Base-by-base conservation (phyloP, 768 basidiomycete species). In the Coprinellus micaceus region DNA sequence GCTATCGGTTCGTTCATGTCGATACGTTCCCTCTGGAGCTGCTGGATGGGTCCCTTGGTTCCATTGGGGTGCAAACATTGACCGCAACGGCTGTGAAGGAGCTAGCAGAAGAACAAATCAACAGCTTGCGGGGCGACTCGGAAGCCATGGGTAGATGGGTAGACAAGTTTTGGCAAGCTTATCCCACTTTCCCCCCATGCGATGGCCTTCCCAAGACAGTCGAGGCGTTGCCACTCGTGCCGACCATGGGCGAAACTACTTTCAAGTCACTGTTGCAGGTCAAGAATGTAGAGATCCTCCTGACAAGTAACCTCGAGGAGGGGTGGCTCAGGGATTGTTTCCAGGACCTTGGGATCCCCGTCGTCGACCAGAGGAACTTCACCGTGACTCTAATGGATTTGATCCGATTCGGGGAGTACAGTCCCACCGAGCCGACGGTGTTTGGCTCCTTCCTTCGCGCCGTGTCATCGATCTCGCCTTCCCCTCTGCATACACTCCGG, bases 241-340 rank as follows among this genome's bases (percentile, higher is more conserved):
- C 68, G 10, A 74, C 72, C 3, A 60, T 56, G 28, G 57, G 29
- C 4, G 37, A 54, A 0, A 61, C 63, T 10, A 45, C 58, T 6
- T 76, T 70, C 30, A 66, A 71, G n/a, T 75, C 74, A 3, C 53
- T 76, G 13, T 33, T 58, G 2, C 60, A 68, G 36, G 72, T 73
- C 52, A 63, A 51, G 48, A 56, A 65, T 10, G 61, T 56, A 1
- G 56, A 58, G 0, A 67, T 66, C 7, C 58, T 75, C n/a, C 39
- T 76, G 12, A 47, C 64, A 13, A 47, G 57, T 48, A 48, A 53
- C n/a, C 44, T 52, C 0, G 52, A 59, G 12, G 56, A 63, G 3
- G 45, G 46, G 6, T 64, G 59, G 60, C 25, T 67, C 25, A 60
- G 58, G 51, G 19, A 49, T 15, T 51, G 55, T 19, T 57, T 73